Percentiles rank a stretch among this genome's conserved stretches.
Evolutionary conservation across 352 stramenopile species (phyloP).

Genomic region (Phytopythium vexans): DNA sequence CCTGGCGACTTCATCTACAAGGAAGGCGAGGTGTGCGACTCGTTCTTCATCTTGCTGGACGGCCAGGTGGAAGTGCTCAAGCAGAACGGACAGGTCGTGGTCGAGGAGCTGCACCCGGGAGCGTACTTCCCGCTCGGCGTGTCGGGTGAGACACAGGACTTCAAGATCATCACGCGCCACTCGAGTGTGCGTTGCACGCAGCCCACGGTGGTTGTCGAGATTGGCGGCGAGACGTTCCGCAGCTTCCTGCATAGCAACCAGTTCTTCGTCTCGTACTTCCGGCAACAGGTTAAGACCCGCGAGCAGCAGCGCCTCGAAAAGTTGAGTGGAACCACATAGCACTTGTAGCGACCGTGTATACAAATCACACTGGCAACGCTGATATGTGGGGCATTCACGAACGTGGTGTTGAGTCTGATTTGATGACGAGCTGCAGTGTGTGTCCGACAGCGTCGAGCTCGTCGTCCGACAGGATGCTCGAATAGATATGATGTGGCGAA

Average conservation of each 20-base stretch:
- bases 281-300: conserved; percentile 62
- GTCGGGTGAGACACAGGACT: conserved; percentile 57
- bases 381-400: not conserved
- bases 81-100: conserved; percentile 56
- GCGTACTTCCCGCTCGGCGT: conserved; percentile 84
- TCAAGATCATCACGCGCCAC: conserved; percentile 67
- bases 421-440: conserved; percentile 7
- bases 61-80: conserved; percentile 72
- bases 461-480: conserved; percentile 38
- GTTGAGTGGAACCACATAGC: not conserved
- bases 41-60: conserved; percentile 77
- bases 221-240: conserved; percentile 76
- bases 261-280: conserved; percentile 79
- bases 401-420: not conserved
- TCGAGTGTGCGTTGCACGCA: conserved; percentile 70
- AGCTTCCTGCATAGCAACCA: conserved; percentile 84
- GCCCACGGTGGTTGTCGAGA: conserved; percentile 71
- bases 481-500: conserved; percentile 45
- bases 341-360: too few relatives aligned
- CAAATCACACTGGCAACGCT: not conserved
- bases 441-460: conserved; percentile 36
- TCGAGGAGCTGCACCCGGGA: conserved; percentile 65
- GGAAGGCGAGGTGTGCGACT: conserved; percentile 72
- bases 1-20: conserved; percentile 74
- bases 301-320: conserved; percentile 54